These are phyloP conservation scores for Cytospora piceicola DNA, from an alignment of 2,329 filamentous ascomycete genomes.

Conservation along the genomic window DNA sequence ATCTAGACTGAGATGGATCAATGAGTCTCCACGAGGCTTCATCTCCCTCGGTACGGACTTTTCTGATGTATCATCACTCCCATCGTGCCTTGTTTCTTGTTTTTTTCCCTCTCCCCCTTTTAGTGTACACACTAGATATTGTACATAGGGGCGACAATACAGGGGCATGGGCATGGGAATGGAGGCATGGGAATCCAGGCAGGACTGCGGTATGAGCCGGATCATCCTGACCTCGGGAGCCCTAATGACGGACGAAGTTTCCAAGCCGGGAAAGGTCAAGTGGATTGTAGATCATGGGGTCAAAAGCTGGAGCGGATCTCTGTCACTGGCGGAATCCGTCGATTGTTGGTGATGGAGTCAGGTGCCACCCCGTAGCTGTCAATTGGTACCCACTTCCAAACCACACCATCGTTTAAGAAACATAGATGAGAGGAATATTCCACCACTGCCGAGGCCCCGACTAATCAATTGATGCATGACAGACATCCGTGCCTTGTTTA, in stretches of 20 bases:
- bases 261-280: background rate
- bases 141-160: background rate
- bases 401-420: background rate
- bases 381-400: background rate
- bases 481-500: background rate
- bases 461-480: background rate
- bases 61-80: background rate
- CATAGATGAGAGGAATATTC: background rate
- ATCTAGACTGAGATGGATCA: background rate
- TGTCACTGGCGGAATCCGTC: background rate
- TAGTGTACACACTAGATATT: background rate
- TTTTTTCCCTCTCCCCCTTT: background rate
- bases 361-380: no score
- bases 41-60: background rate
- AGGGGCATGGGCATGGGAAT: no score
- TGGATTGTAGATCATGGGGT: background rate
- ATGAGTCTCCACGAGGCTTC: background rate
- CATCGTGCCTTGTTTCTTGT: background rate
- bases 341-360: background rate
- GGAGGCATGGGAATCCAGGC: background rate
- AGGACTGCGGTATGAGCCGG: background rate
- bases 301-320: no score
- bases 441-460: background rate
- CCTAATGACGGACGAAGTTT: background rate
- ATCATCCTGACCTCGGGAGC: background rate